Evolutionary conservation across 2,329 filamentous ascomycete genomes (phyloP).

Genomic region (Alternaria gaisen): DNA sequence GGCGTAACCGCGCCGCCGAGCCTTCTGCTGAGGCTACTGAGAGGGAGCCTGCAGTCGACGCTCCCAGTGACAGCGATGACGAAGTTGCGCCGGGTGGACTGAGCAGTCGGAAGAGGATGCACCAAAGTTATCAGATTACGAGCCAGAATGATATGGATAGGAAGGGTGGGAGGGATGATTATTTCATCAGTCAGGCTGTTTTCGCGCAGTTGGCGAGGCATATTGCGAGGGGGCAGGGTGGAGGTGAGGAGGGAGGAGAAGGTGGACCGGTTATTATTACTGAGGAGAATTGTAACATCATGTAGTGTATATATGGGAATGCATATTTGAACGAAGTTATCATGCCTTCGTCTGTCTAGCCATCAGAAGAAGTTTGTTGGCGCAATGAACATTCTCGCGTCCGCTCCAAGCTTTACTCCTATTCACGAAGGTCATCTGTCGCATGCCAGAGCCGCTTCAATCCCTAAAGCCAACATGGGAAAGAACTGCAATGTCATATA

Average conservation of each 20-base stretch:
- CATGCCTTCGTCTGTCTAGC: neutral
- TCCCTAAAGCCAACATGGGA: fast-evolving
- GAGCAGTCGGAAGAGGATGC: constrained; percentile 65
- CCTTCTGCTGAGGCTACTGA: neutral
- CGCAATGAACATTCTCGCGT: neutral
- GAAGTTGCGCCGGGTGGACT: constrained; percentile 58
- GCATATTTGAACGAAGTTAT: neutral
- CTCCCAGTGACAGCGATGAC: constrained; percentile 44
- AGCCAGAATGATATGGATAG: constrained; percentile 69
- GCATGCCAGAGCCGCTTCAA: neutral
- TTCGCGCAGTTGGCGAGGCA: constrained; percentile 50
- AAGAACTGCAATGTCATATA: neutral
- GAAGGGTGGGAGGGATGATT: constrained; percentile 65
- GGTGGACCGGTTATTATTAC: constrained; percentile 38
- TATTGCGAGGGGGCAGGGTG: constrained; percentile 36
- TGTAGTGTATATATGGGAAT: constrained; percentile 22
- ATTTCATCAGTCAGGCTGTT: constrained; percentile 60
- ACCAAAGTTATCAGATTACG: constrained; percentile 68
- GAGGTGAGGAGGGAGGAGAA: constrained; percentile 33
- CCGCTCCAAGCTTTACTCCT: neutral
- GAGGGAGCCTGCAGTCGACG: constrained; percentile 13
- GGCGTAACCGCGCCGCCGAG: constrained; percentile 16
- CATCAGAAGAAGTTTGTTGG: neutral
- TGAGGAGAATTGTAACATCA: constrained; percentile 44
- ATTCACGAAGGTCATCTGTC: neutral